Percentiles rank a stretch among this genome's conserved stretches.
These are phyloP conservation scores for Lepidopterella palustris DNA, from an alignment of 495 filamentous ascomycete genomes.

Conservation along the genomic window DNA sequence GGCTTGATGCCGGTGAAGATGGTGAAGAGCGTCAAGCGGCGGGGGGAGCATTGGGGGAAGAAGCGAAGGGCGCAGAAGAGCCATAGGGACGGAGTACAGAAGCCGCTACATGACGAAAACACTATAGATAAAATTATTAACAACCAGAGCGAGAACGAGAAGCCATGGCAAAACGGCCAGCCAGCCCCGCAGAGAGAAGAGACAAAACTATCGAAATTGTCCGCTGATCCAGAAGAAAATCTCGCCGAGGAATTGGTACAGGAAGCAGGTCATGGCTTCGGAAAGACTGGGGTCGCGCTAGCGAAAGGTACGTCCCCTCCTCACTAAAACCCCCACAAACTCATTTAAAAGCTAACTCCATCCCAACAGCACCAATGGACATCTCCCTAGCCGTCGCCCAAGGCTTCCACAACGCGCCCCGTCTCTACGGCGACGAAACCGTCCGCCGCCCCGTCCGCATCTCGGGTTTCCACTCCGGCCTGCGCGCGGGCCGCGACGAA, in stretches of 20 bases:
- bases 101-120: not conserved
- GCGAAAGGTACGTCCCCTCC: constrained; percentile 8
- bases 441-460: constrained; percentile 52
- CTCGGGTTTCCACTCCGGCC: constrained; percentile 61
- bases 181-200: constrained; percentile 7
- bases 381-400: constrained; percentile 67
- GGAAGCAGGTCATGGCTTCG: constrained; percentile 33
- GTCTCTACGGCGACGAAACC: constrained; percentile 46
- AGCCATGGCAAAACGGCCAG: constrained; percentile 9
- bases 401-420: constrained; percentile 78
- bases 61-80: constrained; percentile 35
- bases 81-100: constrained; percentile 9
- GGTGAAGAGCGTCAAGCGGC: constrained; percentile 46
- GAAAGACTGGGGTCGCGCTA: constrained; percentile 22
- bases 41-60: constrained; percentile 41
- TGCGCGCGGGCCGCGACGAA: constrained; percentile 59
- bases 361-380: constrained; percentile 56
- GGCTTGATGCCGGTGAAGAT: constrained; percentile 53
- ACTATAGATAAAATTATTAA: not conserved
- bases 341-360: not conserved
- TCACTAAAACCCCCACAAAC: not conserved
- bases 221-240: constrained; percentile 45
- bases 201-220: constrained; percentile 27
- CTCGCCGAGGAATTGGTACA: constrained; percentile 23
- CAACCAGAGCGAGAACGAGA: constrained; percentile 7